phyloP scores from a whole-genome alignment of 148 eudicot genomes.

The Persicaria tinctoria region DNA sequence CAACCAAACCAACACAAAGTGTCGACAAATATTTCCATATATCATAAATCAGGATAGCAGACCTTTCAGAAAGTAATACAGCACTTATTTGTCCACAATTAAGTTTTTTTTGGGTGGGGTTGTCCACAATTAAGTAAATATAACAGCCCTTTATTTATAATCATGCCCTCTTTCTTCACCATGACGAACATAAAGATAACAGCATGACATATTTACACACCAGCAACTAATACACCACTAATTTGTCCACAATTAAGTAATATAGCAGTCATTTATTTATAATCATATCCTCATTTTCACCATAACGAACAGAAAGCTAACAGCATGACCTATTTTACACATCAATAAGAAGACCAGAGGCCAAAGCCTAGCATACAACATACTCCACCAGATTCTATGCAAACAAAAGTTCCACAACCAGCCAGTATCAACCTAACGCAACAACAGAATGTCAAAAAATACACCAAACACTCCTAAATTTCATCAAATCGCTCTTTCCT shows the following conservation, averaged over 20 bases:
- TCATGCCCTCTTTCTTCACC: no score
- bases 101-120: no score
- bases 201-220: neutral
- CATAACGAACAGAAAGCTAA: neutral
- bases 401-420: neutral
- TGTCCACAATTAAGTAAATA: no score
- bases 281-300: neutral
- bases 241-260: neutral
- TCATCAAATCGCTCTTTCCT: neutral
- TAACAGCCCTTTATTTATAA: no score
- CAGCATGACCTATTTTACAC: neutral
- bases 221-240: neutral
- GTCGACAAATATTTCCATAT: no score
- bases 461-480: neutral
- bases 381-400: neutral
- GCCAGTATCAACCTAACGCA: neutral
- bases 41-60: no score
- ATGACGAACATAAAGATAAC: neutral
- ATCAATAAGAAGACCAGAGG: neutral
- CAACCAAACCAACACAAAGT: no score
- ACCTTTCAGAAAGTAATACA: no score
- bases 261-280: neutral
- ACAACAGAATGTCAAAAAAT: neutral
- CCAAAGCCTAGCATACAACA: neutral
- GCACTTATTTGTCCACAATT: no score